A percentile compares a stretch with the other conserved stretches of the same genome.
These are phyloP conservation scores for Hanseniaspora sp. DNA, from an alignment of 1,139 yeast species.

Conservation along the genomic window DNA sequence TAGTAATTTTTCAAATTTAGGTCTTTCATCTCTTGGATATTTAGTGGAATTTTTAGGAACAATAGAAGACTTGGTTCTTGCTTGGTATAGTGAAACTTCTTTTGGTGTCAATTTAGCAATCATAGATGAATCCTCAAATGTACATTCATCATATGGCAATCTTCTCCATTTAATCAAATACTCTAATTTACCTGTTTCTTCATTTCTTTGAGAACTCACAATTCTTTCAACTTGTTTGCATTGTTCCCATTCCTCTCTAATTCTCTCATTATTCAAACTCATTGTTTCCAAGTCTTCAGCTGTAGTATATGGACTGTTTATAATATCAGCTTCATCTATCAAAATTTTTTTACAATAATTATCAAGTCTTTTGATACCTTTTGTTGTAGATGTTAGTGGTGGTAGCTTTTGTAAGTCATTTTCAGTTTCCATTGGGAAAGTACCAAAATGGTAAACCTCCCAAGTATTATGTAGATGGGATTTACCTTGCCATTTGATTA, in stretches of 20 bases:
- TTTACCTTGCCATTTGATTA: constrained; percentile 76
- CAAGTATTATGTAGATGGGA: constrained; percentile 94
- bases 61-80: constrained; percentile 69
- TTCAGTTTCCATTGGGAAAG: constrained; percentile 37
- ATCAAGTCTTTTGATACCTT: constrained; percentile 78
- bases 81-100: constrained; percentile 75
- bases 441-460: constrained; percentile 47
- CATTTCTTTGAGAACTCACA: constrained; percentile 71
- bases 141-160: constrained; percentile 84
- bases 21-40: constrained; percentile 62
- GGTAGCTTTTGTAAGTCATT: constrained; percentile 12
- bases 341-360: constrained; percentile 78
- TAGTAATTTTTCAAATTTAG: constrained; percentile 75
- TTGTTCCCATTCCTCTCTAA: constrained; percentile 73
- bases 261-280: constrained; percentile 81
- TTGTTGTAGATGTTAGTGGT: constrained; percentile 15
- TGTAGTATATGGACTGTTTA: constrained; percentile 70
- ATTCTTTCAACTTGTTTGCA: constrained; percentile 81
- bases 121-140: constrained; percentile 91
- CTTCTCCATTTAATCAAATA: constrained; percentile 92
- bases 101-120: constrained; percentile 77
- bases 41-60: constrained; percentile 71
- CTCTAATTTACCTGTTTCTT: constrained; percentile 51
- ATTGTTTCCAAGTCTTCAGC: constrained; percentile 84
- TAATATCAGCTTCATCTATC: constrained; percentile 58